Conservation (phyloP, 2,329 filamentous ascomycete species). For the Diaporthe batatas region DNA sequence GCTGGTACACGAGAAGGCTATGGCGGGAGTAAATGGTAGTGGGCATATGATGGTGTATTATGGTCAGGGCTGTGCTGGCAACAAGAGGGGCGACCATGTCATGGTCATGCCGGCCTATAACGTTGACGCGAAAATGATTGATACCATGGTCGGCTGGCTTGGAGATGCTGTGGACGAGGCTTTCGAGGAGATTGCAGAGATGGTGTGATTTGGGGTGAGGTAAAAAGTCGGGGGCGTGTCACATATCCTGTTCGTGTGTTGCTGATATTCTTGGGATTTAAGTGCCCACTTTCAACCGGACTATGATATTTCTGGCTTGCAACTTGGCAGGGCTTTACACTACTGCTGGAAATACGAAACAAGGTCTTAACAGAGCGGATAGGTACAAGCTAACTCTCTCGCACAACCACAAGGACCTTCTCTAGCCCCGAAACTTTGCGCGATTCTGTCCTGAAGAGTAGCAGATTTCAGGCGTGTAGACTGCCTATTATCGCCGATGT, state of each 20-base stretch:
- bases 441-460: not conserved
- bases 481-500: not conserved
- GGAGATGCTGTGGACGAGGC: constrained; percentile 59
- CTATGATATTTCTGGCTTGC: not conserved
- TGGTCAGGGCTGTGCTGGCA: constrained; percentile 65
- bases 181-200: constrained; percentile 44
- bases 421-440: not conserved
- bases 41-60: constrained; percentile 70
- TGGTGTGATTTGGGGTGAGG: not conserved
- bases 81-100: constrained; percentile 73
- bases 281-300: not conserved
- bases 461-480: not conserved
- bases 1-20: constrained; percentile 45
- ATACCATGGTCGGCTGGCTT: constrained; percentile 64
- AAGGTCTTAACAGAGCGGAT: not conserved
- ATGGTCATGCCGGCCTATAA: constrained; percentile 73
- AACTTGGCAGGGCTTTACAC: not conserved
- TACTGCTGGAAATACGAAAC: not conserved
- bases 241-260: not conserved
- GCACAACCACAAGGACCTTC: not conserved
- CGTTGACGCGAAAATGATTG: constrained; percentile 65
- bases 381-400: not conserved
- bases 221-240: not conserved
- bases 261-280: no score
- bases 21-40: constrained; percentile 48